Percentiles rank a stretch among this genome's conserved stretches.
Evolutionary conservation across 129 eudicot species (phyloP).

Genomic region (carrot (Daucus carota)): DH1_v3.0 NC_030381.2:2462501-2463000

Average conservation of each 20-base stretch:
- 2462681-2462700: slow-evolving; percentile 74
- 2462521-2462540: not conserved
- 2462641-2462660: slow-evolving; percentile 86
- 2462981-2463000: slow-evolving; percentile 13
- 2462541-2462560: not conserved
- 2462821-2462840: slow-evolving; percentile 59
- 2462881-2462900: slow-evolving; percentile 94
- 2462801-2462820: slow-evolving; percentile 7
- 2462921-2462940: slow-evolving; percentile 92
- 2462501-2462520: not conserved
- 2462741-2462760: slow-evolving; percentile 73
- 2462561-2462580: not conserved
- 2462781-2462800: not conserved
- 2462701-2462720: slow-evolving; percentile 68
- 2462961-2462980: slow-evolving; percentile 96
- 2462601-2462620: slow-evolving; percentile 98
- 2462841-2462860: slow-evolving; percentile 47
- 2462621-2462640: slow-evolving; percentile 94
- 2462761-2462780: slow-evolving; percentile 7
- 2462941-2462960: slow-evolving; percentile 98
- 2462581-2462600: slow-evolving; percentile 55
- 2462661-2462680: slow-evolving; percentile 90
- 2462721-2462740: slow-evolving; percentile 80
- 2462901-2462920: slow-evolving; percentile 96
- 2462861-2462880: slow-evolving; percentile 84